A percentile compares a stretch with the other conserved stretches of the same genome.
Conservation (phyloP, 2,329 filamentous ascomycete genomes). For the Lachnellula hyalina region DNA sequence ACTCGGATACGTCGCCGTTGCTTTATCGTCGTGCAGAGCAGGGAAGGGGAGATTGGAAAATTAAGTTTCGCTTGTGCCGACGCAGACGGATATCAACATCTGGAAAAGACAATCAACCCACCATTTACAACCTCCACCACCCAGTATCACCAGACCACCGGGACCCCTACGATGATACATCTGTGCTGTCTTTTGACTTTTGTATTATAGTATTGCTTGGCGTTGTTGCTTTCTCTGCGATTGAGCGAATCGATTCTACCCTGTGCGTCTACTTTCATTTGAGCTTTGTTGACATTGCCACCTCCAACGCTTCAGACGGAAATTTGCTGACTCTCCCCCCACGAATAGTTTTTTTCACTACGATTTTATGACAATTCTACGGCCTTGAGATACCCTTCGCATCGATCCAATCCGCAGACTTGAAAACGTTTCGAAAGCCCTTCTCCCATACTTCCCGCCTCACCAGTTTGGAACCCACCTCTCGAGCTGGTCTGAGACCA, state of each 20-base stretch:
- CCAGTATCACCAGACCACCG: not conserved
- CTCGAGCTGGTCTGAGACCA: conserved; percentile 8
- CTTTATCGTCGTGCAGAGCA: not conserved
- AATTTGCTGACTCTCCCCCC: conserved; percentile 4
- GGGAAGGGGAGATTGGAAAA: not conserved
- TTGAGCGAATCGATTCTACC: not conserved
- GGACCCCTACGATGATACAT: not conserved
- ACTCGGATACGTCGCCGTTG: not conserved
- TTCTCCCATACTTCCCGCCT: not conserved
- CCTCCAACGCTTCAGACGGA: not conserved
- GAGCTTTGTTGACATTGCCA: conserved; percentile 11
- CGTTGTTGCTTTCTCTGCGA: not conserved
- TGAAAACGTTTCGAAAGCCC: not conserved
- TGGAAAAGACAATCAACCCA: not conserved
- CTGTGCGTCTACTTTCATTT: conserved; percentile 4
- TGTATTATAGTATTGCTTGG: not conserved
- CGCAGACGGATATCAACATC: not conserved
- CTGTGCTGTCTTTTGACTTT: not conserved
- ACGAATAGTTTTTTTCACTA: conserved; percentile 13
- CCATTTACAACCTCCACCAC: not conserved
- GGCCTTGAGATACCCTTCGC: conserved; percentile 18
- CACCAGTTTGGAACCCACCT: not conserved
- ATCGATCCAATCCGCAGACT: not conserved
- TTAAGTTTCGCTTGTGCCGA: not conserved
- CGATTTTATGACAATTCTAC: conserved; percentile 22